Conservation (phyloP, 2,329 filamentous ascomycete species). For the Phialophora expanda region DNA sequence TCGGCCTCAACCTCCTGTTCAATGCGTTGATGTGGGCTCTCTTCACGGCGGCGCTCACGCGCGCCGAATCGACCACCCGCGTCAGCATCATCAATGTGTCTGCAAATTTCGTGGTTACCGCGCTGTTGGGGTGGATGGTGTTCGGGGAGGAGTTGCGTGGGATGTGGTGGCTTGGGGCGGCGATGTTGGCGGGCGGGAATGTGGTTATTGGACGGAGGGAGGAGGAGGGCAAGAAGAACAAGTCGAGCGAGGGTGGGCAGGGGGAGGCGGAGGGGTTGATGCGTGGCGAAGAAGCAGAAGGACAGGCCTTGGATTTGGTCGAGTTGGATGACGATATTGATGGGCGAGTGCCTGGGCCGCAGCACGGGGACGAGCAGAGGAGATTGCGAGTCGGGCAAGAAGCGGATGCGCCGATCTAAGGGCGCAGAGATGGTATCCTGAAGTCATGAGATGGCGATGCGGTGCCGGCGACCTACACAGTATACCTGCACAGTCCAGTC, state of each 20-base stretch:
- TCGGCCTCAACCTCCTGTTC: conserved; percentile 65
- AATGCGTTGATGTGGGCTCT: conserved; percentile 69
- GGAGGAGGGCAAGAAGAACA: conserved; percentile 36
- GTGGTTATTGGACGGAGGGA: conserved; percentile 67
- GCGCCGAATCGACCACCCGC: conserved; percentile 64
- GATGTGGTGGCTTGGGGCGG: conserved; percentile 67
- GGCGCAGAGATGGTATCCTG: neutral
- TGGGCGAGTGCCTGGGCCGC: conserved; percentile 3
- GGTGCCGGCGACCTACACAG: neutral
- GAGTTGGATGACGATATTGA: neutral
- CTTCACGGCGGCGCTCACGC: conserved; percentile 66
- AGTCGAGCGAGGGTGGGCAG: conserved; percentile 25
- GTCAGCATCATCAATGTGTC: conserved; percentile 69
- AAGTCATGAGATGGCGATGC: neutral
- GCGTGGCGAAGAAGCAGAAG: conserved; percentile 12
- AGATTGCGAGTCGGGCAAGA: conserved; percentile 29
- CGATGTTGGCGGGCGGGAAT: conserved; percentile 64
- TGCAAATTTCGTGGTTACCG: conserved; percentile 67
- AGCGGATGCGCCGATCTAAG: conserved; percentile 33
- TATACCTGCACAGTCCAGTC: neutral
- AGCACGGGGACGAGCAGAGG: conserved; percentile 17
- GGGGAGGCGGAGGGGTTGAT: conserved; percentile 31
- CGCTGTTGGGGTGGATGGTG: conserved; percentile 62
- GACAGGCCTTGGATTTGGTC: conserved; percentile 25
- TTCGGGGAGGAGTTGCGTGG: conserved; percentile 62